Conservation (phyloP, 768 basidiomycete species). For the Rhizopogon sp. region DNA sequence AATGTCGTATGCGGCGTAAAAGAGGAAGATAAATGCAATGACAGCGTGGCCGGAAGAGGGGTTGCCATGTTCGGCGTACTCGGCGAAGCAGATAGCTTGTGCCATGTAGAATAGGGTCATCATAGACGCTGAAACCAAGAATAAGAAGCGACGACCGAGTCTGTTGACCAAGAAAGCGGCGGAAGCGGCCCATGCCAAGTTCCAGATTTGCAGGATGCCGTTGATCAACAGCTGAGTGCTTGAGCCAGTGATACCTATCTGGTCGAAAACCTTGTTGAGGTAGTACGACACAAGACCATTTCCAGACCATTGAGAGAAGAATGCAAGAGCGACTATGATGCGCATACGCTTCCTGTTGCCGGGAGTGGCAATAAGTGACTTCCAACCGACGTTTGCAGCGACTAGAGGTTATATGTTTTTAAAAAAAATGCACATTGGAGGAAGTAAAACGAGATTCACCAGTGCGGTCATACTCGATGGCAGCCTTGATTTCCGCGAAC, state of each 20-base stretch:
- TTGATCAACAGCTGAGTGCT: slow-evolving; percentile 76
- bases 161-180: slow-evolving; percentile 62
- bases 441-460: slow-evolving; percentile 12
- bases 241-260: slow-evolving; percentile 59
- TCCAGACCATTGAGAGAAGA: slow-evolving; percentile 86
- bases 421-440: neutral
- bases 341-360: slow-evolving; percentile 76
- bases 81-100: slow-evolving; percentile 63
- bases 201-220: slow-evolving; percentile 82
- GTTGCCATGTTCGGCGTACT: slow-evolving; percentile 40
- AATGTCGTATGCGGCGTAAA: slow-evolving; percentile 73
- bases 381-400: slow-evolving; percentile 60
- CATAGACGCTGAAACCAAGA: slow-evolving; percentile 51
- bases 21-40: slow-evolving; percentile 83
- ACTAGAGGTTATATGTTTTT: slow-evolving; percentile 24
- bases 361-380: slow-evolving; percentile 54
- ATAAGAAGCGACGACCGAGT: slow-evolving; percentile 66
- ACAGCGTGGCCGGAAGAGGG: slow-evolving; percentile 57
- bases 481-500: slow-evolving; percentile 76
- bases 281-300: slow-evolving; percentile 85
- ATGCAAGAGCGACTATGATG: slow-evolving; percentile 72
- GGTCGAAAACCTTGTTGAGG: slow-evolving; percentile 65
- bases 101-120: slow-evolving; percentile 66
- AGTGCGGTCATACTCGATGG: slow-evolving; percentile 61
- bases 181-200: slow-evolving; percentile 54